phyloP scores from a whole-genome alignment of 2,329 filamentous ascomycete species.

The Lomentospora prolificans region DNA sequence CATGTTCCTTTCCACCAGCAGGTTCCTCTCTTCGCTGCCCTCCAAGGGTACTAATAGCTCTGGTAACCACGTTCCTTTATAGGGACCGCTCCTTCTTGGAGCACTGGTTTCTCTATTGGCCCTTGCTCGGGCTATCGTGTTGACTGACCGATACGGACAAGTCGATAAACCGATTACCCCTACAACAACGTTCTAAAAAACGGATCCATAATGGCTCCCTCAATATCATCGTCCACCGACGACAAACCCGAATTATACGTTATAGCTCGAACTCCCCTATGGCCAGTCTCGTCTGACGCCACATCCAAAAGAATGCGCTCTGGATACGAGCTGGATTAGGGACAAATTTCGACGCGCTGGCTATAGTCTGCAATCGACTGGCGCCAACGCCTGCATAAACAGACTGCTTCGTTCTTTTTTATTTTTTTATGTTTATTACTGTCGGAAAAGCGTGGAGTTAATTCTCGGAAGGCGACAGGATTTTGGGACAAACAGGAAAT shows the following conservation, averaged over 20 bases:
- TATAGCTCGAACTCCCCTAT: neutral
- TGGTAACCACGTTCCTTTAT: slow-evolving; percentile 1
- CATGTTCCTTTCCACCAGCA: slow-evolving; percentile 42
- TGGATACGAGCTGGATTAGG: too few relatives aligned
- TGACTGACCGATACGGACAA: too few relatives aligned
- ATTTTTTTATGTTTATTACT: slow-evolving; percentile 1
- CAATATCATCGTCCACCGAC: neutral
- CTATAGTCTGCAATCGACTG: neutral
- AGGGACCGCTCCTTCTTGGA: neutral
- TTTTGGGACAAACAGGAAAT: slow-evolving; percentile 8
- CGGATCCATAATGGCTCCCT: too few relatives aligned
- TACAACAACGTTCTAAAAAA: too few relatives aligned
- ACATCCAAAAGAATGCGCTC: too few relatives aligned
- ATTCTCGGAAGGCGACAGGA: slow-evolving; percentile 8
- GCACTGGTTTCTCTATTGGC: neutral
- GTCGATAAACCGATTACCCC: too few relatives aligned
- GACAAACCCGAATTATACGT: neutral
- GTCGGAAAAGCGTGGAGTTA: slow-evolving; percentile 12
- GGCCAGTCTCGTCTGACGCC: neutral
- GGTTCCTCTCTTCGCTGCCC: slow-evolving; percentile 39
- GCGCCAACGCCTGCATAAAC: neutral
- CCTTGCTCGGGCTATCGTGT: neutral
- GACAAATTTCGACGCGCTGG: slow-evolving; percentile 1
- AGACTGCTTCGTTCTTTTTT: slow-evolving; percentile 1
- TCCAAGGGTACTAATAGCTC: slow-evolving; percentile 38